phyloP scores from a whole-genome alignment of 768 basidiomycete genomes.

The Lactarius pseudohatsudake region DNA sequence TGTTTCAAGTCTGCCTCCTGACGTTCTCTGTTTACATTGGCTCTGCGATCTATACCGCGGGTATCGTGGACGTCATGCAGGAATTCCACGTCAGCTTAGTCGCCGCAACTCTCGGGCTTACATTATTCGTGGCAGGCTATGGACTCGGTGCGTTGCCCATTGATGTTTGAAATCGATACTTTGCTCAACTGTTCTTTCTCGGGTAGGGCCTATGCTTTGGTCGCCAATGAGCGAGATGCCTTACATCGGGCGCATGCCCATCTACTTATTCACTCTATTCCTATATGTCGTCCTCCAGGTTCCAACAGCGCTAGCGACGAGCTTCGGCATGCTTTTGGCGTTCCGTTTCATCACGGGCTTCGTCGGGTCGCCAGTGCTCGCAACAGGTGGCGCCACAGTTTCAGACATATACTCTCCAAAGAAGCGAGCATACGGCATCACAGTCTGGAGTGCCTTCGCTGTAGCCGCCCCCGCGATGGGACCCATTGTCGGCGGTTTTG shows the following conservation, averaged over 20 bases:
- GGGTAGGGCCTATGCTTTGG: slow-evolving; percentile 31
- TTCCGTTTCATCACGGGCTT: slow-evolving; percentile 42
- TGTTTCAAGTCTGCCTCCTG: slow-evolving; percentile 36
- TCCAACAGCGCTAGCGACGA: slow-evolving; percentile 37
- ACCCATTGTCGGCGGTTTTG: slow-evolving; percentile 39
- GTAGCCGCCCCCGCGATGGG: slow-evolving; percentile 35
- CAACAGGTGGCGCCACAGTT: slow-evolving; percentile 37
- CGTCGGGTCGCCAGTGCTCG: slow-evolving; percentile 37
- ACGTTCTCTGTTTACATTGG: slow-evolving; percentile 40
- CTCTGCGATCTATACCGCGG: slow-evolving; percentile 38
- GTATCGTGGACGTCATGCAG: slow-evolving; percentile 31
- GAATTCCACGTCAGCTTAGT: slow-evolving; percentile 34
- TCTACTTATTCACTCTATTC: slow-evolving; percentile 37
- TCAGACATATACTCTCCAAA: slow-evolving; percentile 32
- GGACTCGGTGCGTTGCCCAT: slow-evolving; percentile 27
- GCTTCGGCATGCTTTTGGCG: slow-evolving; percentile 36
- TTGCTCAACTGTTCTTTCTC: slow-evolving; percentile 27
- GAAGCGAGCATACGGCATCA: slow-evolving; percentile 32
- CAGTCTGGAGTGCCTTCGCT: slow-evolving; percentile 34
- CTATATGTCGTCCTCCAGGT: slow-evolving; percentile 38
- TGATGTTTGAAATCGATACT: neutral
- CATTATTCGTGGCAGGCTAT: slow-evolving; percentile 33
- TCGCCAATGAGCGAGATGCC: slow-evolving; percentile 39
- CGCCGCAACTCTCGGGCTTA: slow-evolving; percentile 36
- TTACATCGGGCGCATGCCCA: slow-evolving; percentile 36